A percentile compares a stretch with the other conserved stretches of the same genome.
Evolutionary conservation across 2,329 filamentous ascomycete species (phyloP).

Genomic region (Xylaria sp.): DNA sequence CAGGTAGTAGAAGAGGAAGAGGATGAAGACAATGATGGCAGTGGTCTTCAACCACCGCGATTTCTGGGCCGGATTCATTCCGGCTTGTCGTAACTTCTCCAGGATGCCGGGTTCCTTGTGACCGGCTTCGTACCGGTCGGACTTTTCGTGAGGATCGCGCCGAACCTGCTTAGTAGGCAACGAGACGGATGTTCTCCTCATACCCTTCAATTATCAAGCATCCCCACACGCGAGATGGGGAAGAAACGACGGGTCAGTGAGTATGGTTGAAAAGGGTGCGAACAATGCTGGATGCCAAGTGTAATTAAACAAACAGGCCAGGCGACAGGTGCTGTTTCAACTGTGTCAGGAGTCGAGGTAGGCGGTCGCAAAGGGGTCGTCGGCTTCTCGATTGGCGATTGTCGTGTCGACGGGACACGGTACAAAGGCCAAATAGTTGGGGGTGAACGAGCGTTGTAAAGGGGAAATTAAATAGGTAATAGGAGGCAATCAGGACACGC

Average conservation of each 20-base stretch:
- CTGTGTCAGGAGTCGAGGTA: not conserved
- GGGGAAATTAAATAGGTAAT: not conserved
- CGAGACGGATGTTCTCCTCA: conserved; percentile 74
- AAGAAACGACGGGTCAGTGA: conserved; percentile 30
- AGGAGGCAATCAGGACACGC: conserved; percentile 9
- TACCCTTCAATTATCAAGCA: conserved; percentile 52
- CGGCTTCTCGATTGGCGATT: conserved; percentile 12
- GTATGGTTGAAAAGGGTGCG: conserved; percentile 27
- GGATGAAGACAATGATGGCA: conserved; percentile 68
- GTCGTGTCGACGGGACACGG: conserved; percentile 6
- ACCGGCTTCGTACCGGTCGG: conserved; percentile 66
- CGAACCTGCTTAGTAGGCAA: conserved; percentile 69
- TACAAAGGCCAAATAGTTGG: conserved; percentile 8
- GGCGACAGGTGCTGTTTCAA: not conserved
- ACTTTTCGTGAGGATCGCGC: conserved; percentile 73
- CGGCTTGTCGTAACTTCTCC: conserved; percentile 67
- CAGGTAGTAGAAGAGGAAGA: conserved; percentile 72
- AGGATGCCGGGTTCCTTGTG: conserved; percentile 61
- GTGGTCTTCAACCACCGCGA: conserved; percentile 74
- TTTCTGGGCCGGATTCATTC: conserved; percentile 72
- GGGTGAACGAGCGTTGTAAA: conserved; percentile 34
- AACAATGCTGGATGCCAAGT: conserved; percentile 4
- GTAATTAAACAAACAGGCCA: conserved; percentile 7
- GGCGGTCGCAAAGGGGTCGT: conserved; percentile 6
- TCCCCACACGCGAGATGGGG: conserved; percentile 43